Evolutionary conservation across 352 stramenopile genomes (phyloP), one percentile per base, ranked within the genome.

Genomic region (Aphanomyces invadans): DNA sequence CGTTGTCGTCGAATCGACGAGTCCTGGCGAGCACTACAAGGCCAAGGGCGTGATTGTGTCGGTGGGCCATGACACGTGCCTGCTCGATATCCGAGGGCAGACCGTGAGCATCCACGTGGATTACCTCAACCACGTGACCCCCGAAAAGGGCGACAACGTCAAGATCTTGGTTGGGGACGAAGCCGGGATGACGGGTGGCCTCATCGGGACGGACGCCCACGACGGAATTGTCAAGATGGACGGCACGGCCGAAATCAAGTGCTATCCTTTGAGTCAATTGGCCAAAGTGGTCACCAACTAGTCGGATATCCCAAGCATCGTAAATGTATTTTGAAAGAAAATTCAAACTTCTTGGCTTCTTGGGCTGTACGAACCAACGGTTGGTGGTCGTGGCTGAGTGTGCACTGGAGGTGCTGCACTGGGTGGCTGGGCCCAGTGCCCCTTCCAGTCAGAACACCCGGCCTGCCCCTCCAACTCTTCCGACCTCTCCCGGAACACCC

Each of bases 211-310:
- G n/a, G 84, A 95, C 71, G 77, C 76, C 15, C 81, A 84, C 23
- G 86, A 95, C 54, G 86, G 86, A 70, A 95, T 95, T 66, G 86
- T 95, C 51, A 95, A 95, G 78, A 83, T 95, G 19, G 86, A 95
- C 55, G 83, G 82, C 55, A 81, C 81, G 61, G 91, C 85, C 29
- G 86, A 95, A 74, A 95, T 95, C 75, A 95, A 95, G 74, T 92
- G 93, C 76, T 95, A 89, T 71, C 78, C 83, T 25, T 80, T 93
- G 55, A 81, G 80, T 32, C 83, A 78, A 65, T 72, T 95, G 61
- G 86, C 84, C 15, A 95, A 95, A 76, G 76, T 94, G 56, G 82
- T 78, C 21, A 55, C 48, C 9, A 57, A 62, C 29, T 57, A 21
- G 12, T 42, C 7, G 36, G n/a, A n/a, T n/a, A n/a, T n/a, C n/a